Evolutionary conservation across 768 basidiomycete genomes (phyloP), one percentile per base, ranked within the genome.

Genomic region (Boletus rubroflammeus): DNA sequence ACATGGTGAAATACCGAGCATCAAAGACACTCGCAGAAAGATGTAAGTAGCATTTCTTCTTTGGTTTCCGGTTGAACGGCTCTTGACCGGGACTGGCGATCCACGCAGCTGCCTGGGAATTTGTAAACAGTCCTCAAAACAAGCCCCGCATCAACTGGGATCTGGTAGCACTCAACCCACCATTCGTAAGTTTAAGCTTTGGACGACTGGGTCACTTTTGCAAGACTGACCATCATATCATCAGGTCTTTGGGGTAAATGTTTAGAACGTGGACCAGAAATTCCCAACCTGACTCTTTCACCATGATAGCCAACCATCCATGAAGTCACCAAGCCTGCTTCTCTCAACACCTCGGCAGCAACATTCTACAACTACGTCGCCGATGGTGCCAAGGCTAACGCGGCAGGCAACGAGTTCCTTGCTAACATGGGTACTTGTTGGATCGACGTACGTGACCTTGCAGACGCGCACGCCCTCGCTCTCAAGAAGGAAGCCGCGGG

Each of bases 1-100:
- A 35, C 21, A 39, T 54, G 32, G 35, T 25, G 23, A 81, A 78
- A 59, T 90, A 90, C 64, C 62, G 74, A 21, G 81, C 84, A 3
- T 81, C 80, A 17, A 90, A 90, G 73, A 77, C 75, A 2, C 72
- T 87, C 2, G 84, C 86, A 0, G 89, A 91, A 68, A 75, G 72
- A 69, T 76, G 82, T 79, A 7, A 55, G 56, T 3, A 3, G 5
- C 28, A 0, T 54, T 35, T 23, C 26, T 36, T 26, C 6, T 21
- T 11, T 31, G n/a, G 0, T 35, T 36, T 39, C 15, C 0, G 14
- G 6, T n/a, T 5, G 38, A 28, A 25, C 5, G 14, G 13, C 19
- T 41, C 2, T 43, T 40, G n/a, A 58, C 40, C 2, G 2, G 17
- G n/a, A 58, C 40, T 2, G 2, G 17, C 6, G 6, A 32, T 40